Evolutionary conservation across 352 stramenopile genomes (phyloP).

Genomic region (Globisporangium abappressorium): DNA sequence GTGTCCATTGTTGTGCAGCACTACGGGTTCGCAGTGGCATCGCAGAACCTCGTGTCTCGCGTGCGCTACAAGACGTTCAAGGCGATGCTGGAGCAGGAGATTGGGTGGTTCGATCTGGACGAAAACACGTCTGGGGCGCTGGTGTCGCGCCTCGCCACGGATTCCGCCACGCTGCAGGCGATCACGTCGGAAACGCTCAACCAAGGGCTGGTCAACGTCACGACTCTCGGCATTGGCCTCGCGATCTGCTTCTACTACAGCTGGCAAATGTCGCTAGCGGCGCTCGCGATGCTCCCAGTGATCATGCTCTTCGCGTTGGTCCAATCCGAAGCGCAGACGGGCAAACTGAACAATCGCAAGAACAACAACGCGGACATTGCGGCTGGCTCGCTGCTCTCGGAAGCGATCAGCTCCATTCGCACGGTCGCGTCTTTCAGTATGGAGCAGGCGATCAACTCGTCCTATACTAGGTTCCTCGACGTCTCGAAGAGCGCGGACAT

Average conservation of each 20-base stretch:
- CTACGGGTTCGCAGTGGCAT: conserved; percentile 53
- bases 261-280: conserved; percentile 55
- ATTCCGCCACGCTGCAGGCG: conserved; percentile 72
- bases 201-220: conserved; percentile 45
- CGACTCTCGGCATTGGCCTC: conserved; percentile 49
- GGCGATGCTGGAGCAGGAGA: conserved; percentile 67
- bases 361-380: conserved; percentile 38
- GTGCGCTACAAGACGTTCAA: conserved; percentile 43
- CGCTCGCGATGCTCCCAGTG: conserved; percentile 25
- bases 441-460: conserved; percentile 18
- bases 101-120: conserved; percentile 74
- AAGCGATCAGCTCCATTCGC: conserved; percentile 51
- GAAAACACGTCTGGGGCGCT: conserved; percentile 65
- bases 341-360: conserved; percentile 35
- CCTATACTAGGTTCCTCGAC: conserved; percentile 26
- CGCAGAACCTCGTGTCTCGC: conserved; percentile 42
- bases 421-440: conserved; percentile 40
- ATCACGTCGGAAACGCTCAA: conserved; percentile 73
- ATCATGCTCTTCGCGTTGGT: conserved; percentile 35
- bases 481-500: conserved; percentile 24
- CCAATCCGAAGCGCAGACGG: conserved; percentile 36
- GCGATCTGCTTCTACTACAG: conserved; percentile 48
- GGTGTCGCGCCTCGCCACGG: conserved; percentile 56
- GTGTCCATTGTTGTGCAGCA: conserved; percentile 41
- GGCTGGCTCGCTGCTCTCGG: conserved; percentile 36